Percentiles rank a stretch among this genome's conserved stretches.
These are phyloP conservation scores for Diaporthe batatas DNA, from an alignment of 2,329 filamentous ascomycete genomes.

Conservation along the genomic window DNA sequence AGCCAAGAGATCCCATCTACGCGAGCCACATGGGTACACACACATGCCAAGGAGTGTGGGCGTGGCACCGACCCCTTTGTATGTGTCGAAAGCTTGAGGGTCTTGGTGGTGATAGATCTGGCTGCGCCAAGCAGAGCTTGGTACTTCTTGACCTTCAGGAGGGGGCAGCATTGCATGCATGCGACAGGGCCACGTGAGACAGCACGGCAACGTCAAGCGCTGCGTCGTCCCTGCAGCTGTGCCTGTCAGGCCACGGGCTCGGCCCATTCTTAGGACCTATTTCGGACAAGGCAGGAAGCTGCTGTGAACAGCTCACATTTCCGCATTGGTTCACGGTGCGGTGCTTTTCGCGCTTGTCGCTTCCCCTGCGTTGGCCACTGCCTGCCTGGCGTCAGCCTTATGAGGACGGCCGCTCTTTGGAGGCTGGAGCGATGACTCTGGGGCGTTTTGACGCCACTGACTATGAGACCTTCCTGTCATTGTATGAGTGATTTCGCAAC, in stretches of 20 bases:
- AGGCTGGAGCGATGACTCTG: too few relatives aligned
- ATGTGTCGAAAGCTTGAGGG: conserved; percentile 1
- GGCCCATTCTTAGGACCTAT: not conserved
- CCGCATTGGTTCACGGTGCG: too few relatives aligned
- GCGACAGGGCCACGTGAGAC: conserved; percentile 5
- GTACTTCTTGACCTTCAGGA: not conserved
- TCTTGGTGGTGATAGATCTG: conserved; percentile 5
- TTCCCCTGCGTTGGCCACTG: too few relatives aligned
- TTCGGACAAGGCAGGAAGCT: not conserved
- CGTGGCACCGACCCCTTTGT: not conserved
- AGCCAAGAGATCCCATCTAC: conserved; percentile 7
- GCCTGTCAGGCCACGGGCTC: too few relatives aligned
- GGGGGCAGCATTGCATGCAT: not conserved
- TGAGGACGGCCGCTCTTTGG: too few relatives aligned
- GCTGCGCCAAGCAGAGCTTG: conserved; percentile 23
- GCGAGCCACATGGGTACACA: not conserved
- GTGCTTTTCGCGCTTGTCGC: too few relatives aligned
- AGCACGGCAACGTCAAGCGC: not conserved
- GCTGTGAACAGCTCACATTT: not conserved
- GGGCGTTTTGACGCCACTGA: too few relatives aligned
- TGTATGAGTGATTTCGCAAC: too few relatives aligned
- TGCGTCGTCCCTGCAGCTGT: not conserved
- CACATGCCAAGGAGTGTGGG: not conserved
- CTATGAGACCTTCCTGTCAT: too few relatives aligned
- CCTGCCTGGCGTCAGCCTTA: too few relatives aligned